Evolutionary conservation across 2,329 filamentous ascomycete genomes (phyloP), one percentile per base, ranked within the genome.

Genomic region (Ophiocordyceps sinensis): DNA sequence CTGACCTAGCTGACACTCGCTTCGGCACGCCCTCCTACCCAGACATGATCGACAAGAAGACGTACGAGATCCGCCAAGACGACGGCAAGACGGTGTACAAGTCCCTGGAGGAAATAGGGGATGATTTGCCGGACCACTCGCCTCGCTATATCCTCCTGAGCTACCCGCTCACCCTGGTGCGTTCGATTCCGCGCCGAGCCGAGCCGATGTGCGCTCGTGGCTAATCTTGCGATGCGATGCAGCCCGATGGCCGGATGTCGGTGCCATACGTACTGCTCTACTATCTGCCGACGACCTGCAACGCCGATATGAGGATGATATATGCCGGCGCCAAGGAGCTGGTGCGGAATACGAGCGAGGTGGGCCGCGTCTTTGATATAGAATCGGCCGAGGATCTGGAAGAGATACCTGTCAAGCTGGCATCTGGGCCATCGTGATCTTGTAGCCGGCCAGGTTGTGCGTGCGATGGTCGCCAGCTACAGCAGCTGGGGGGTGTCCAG

Each of bases 301-400:
- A 94, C 59, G 77, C 73, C 50, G 84, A 88, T 56, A 68, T 83
- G 56, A 78, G 85, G 51, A 96, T 96, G 91, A 68, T 91, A 57
- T 98, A 96, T 60, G 91, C 91, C 28, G 84, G 88, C 32, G 91
- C 91, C 36, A 94, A 95, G 64, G 91, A 98, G 66, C 64, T 96
- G 60, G 87, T 96, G 82, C 78, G 88, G 48, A 94, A 85, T 56
- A 93, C 85, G 41, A 85, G 85, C 44, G 87, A 95, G 65, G 88
- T 87, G n/a, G 81, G 82, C 41, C 77, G 76, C 50, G 81, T 96
- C 23, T 75, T 98, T 46, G 89, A 96, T 61, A 77, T 96, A 38
- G 77, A 84, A 51, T 79, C 75, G 17, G 73, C 75, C 4, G 86
- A 94, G 41, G 89, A 95, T 41, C 57, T 96, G 51, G 78, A 84